These are phyloP conservation scores for Aspergillus pseudotamarii DNA, from an alignment of 2,329 filamentous ascomycete species.

Conservation along the genomic window DNA sequence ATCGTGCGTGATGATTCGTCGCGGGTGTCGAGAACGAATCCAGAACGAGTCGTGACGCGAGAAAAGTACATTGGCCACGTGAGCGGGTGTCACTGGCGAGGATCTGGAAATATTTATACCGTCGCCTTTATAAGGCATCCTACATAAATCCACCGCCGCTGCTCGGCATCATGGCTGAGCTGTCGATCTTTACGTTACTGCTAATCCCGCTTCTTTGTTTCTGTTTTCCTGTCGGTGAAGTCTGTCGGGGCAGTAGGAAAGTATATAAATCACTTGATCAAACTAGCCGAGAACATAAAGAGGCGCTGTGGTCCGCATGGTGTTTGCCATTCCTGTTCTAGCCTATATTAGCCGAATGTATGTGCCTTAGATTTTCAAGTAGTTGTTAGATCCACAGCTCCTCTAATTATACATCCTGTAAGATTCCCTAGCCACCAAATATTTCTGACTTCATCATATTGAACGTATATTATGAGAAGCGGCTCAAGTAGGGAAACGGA, in stretches of 20 bases:
- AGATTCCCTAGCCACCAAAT: neutral
- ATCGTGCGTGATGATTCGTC: neutral
- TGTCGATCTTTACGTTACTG: neutral
- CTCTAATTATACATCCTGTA: too few relatives aligned
- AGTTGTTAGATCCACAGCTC: too few relatives aligned
- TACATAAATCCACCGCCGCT: neutral
- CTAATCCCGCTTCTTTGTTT: too few relatives aligned
- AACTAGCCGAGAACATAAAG: neutral
- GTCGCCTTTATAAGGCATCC: neutral
- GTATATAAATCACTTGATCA: too few relatives aligned
- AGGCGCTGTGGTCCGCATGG: too few relatives aligned
- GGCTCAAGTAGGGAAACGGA: too few relatives aligned
- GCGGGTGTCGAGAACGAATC: neutral
- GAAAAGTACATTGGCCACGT: neutral
- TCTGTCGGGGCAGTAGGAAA: neutral
- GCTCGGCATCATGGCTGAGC: conserved; percentile 10
- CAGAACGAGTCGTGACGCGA: neutral
- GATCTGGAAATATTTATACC: neutral
- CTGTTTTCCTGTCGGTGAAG: neutral
- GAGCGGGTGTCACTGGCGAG: neutral
- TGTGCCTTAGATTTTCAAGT: too few relatives aligned
- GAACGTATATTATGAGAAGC: neutral
- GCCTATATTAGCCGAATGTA: too few relatives aligned
- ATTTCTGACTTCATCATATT: neutral
- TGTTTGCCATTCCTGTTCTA: too few relatives aligned